Percentiles rank a stretch among this genome's conserved stretches.
These are phyloP conservation scores for Fomitopsis palustris DNA, from an alignment of 1,284 basidiomycete species.

Conservation along the genomic window DNA sequence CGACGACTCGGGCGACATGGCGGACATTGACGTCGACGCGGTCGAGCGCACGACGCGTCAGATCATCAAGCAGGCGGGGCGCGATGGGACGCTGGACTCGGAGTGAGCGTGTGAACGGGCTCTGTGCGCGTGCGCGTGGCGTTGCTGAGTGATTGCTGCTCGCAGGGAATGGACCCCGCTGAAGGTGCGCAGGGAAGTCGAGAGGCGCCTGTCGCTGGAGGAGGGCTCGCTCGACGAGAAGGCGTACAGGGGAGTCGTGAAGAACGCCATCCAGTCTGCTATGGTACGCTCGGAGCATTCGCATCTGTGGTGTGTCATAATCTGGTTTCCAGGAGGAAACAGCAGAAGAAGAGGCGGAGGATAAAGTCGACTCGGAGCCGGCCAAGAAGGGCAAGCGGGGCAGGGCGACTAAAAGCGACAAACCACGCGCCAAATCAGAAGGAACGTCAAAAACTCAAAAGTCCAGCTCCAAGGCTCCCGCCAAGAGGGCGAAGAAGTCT, in stretches of 20 bases:
- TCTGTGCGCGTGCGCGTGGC: not conserved
- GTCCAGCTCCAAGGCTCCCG: not conserved
- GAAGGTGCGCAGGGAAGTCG: slow-evolving; percentile 42
- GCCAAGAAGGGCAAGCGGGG: slow-evolving; percentile 14
- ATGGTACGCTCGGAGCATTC: slow-evolving; percentile 30
- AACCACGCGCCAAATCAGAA: slow-evolving; percentile 4
- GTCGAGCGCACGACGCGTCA: not conserved
- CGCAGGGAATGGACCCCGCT: slow-evolving; percentile 44
- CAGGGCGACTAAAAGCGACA: slow-evolving; percentile 6
- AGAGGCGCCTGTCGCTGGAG: slow-evolving; percentile 37
- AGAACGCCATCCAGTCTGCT: slow-evolving; percentile 34
- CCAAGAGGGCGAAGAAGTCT: slow-evolving; percentile 10
- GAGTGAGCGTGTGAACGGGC: not conserved
- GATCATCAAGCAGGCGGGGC: not conserved
- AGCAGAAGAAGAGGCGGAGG: slow-evolving; percentile 10
- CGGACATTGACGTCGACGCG: not conserved
- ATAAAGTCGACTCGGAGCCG: slow-evolving; percentile 1
- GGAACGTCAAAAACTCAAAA: not conserved
- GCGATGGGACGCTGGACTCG: not conserved
- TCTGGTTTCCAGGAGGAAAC: not conserved
- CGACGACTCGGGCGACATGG: not conserved
- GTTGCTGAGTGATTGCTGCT: not conserved
- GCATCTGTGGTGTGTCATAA: not conserved
- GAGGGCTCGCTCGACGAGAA: slow-evolving; percentile 35
- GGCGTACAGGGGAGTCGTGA: slow-evolving; percentile 42